phyloP scores from a whole-genome alignment of 2,329 filamentous ascomycete species.

The Biscogniauxia marginata region DNA sequence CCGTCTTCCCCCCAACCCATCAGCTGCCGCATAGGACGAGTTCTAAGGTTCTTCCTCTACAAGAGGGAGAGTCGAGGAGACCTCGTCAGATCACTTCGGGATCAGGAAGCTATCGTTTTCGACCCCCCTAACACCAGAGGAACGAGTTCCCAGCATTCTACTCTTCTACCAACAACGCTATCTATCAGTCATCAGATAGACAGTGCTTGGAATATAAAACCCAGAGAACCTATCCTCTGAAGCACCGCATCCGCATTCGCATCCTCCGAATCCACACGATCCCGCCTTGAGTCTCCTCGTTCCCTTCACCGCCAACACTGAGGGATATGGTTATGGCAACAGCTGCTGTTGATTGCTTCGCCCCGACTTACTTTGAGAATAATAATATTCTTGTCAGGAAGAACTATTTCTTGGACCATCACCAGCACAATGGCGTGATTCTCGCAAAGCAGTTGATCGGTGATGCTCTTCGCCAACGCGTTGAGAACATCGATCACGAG shows the following conservation, averaged over 20 bases:
- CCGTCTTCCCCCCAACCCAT: conserved; percentile 58
- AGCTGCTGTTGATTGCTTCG: conserved; percentile 54
- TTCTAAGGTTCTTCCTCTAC: conserved; percentile 98
- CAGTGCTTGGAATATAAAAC: too few relatives aligned
- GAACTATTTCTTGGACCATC: conserved; percentile 38
- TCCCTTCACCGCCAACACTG: conserved; percentile 27
- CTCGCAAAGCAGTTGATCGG: conserved; percentile 79
- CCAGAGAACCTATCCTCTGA: conserved; percentile 18
- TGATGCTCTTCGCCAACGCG: conserved; percentile 80
- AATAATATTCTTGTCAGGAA: conserved; percentile 40
- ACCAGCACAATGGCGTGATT: conserved; percentile 43
- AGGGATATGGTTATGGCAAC: conserved; percentile 67
- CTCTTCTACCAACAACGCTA: conserved; percentile 18
- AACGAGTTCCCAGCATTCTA: conserved; percentile 22
- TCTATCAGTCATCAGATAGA: conserved; percentile 16
- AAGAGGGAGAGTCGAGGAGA: conserved; percentile 99
- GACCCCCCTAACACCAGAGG: conserved; percentile 79
- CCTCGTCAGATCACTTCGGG: conserved; percentile 89
- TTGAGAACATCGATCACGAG: conserved; percentile 81
- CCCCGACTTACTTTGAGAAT: conserved; percentile 49
- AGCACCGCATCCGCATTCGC: conserved; percentile 13
- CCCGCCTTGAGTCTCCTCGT: conserved; percentile 15
- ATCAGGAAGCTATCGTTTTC: conserved; percentile 91
- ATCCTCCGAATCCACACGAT: conserved; percentile 17
- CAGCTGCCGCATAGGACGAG: conserved; percentile 99